phyloP scores from a whole-genome alignment of 1,284 basidiomycete species.

The Ustilago loliicola region DNA sequence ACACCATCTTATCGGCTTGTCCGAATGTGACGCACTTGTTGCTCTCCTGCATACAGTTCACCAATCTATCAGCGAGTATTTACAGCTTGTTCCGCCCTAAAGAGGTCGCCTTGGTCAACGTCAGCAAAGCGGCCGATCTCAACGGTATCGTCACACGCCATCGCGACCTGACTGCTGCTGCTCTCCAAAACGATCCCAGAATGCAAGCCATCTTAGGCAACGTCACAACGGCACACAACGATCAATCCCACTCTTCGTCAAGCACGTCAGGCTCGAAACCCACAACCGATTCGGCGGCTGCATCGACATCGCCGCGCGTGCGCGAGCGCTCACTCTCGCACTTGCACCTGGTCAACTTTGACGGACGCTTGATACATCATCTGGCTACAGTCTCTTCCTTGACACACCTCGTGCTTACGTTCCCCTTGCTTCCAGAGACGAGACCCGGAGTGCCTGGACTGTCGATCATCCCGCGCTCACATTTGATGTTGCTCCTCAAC shows the following conservation, averaged over 20 bases:
- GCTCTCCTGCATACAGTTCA: slow-evolving; percentile 22
- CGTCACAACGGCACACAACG: not conserved
- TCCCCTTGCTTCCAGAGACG: slow-evolving; percentile 23
- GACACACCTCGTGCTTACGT: slow-evolving; percentile 48
- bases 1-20: slow-evolving; percentile 28
- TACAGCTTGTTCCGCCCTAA: slow-evolving; percentile 19
- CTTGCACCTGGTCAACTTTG: slow-evolving; percentile 47
- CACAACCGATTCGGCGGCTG: not conserved
- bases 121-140: slow-evolving; percentile 20
- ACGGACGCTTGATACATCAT: slow-evolving; percentile 46
- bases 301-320: not conserved
- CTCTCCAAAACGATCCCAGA: slow-evolving; percentile 35
- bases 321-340: slow-evolving; percentile 34
- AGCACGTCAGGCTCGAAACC: not conserved
- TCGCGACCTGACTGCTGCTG: slow-evolving; percentile 35
- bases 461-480: slow-evolving; percentile 41
- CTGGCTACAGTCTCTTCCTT: slow-evolving; percentile 39
- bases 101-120: slow-evolving; percentile 38
- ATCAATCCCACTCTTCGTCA: slow-evolving; percentile 1
- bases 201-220: slow-evolving; percentile 28
- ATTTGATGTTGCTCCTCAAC: slow-evolving; percentile 40
- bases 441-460: slow-evolving; percentile 29
- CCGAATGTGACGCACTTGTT: slow-evolving; percentile 39
- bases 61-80: slow-evolving; percentile 15
- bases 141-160: slow-evolving; percentile 41